Conservation (phyloP, 495 filamentous ascomycete genomes). For the Daldinia bambusicola region DNA sequence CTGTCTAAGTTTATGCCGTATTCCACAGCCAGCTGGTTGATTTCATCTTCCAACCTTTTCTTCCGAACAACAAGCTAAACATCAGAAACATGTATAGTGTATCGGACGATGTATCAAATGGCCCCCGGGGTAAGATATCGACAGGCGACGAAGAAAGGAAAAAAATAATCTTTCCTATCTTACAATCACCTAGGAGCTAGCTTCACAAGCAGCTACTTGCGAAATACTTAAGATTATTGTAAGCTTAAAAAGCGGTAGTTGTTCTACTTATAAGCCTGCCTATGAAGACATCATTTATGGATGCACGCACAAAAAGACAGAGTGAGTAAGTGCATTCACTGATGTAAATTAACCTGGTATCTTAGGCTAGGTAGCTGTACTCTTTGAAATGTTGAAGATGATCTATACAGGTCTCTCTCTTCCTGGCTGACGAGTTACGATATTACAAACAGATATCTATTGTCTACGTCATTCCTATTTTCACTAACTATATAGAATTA, state of each 20-base stretch:
- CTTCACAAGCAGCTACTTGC: no score
- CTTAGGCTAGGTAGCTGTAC: no score
- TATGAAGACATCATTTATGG: no score
- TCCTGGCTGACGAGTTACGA: not conserved
- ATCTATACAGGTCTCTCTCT: not conserved
- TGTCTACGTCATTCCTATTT: not conserved
- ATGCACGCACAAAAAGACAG: no score
- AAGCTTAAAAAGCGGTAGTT: not conserved
- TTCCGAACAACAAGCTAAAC: slow-evolving; percentile 8
- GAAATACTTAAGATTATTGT: not conserved
- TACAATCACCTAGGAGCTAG: no score
- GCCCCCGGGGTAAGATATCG: no score
- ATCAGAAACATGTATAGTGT: slow-evolving; percentile 19
- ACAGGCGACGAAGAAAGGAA: no score
- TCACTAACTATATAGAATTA: not conserved
- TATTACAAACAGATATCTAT: not conserved
- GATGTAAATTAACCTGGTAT: no score
- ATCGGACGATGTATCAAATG: not conserved
- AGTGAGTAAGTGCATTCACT: no score
- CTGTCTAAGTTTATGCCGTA: slow-evolving; percentile 39
- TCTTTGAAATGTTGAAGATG: not conserved
- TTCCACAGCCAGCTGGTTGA: slow-evolving; percentile 27
- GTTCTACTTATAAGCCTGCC: no score
- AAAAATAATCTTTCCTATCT: no score
- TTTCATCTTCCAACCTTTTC: slow-evolving; percentile 14